These are phyloP conservation scores for Globisporangium orthogonon DNA, from an alignment of 352 stramenopile genomes.

Conservation along the genomic window DNA sequence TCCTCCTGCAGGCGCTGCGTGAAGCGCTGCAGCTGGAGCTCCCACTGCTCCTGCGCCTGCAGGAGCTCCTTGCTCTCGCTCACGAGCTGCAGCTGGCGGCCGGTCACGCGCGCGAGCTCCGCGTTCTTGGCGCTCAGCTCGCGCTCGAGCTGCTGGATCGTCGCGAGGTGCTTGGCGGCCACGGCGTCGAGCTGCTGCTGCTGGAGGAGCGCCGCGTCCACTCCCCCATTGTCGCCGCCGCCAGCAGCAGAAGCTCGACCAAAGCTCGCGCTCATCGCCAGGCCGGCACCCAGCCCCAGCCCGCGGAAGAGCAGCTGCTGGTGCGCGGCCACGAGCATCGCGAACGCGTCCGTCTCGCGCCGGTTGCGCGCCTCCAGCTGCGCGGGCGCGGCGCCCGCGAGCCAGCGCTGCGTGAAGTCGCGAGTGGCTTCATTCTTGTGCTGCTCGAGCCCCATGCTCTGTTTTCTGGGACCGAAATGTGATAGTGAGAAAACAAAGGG, in stretches of 20 bases:
- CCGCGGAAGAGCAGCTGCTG: constrained; percentile 61
- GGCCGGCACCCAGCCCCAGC: constrained; percentile 15
- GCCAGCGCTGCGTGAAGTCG: constrained; percentile 5
- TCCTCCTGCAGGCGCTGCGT: constrained; percentile 59
- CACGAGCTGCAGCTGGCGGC: constrained; percentile 59
- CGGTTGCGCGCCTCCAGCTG: constrained; percentile 62
- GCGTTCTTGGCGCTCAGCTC: constrained; percentile 68
- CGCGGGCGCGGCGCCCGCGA: constrained; percentile 32
- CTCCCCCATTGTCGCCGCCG: neutral
- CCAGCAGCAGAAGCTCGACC: constrained; percentile 1
- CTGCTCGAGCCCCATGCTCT: neutral
- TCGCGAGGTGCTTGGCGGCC: constrained; percentile 41
- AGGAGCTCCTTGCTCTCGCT: constrained; percentile 70
- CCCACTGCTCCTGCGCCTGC: constrained; percentile 55
- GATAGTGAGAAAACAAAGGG: too few relatives aligned
- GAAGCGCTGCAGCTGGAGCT: constrained; percentile 43
- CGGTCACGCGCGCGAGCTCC: constrained; percentile 38
- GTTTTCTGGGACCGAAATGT: neutral
- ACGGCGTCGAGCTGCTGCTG: constrained; percentile 22
- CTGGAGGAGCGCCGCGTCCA: neutral
- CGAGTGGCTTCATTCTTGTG: neutral
- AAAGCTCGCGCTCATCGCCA: constrained; percentile 7
- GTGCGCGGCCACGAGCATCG: constrained; percentile 49
- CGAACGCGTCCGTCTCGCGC: constrained; percentile 50
- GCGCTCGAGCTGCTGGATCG: constrained; percentile 63